A percentile compares a stretch with the other conserved stretches of the same genome.
Evolutionary conservation across 192 early-diverging fungal species (phyloP).

Genomic region (Funneliformis geosporum): DNA sequence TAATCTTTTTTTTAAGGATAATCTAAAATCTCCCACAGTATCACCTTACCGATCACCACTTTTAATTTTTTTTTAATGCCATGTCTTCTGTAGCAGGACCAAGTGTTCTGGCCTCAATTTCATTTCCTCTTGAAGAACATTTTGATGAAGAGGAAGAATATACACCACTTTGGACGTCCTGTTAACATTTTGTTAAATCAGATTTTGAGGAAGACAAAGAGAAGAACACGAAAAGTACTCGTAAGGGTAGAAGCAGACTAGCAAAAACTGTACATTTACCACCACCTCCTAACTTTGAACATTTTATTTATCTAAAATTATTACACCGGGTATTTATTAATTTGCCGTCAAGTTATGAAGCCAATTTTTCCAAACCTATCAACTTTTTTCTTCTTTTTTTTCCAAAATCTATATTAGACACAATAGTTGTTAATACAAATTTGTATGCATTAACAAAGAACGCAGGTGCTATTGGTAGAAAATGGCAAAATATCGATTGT

Average conservation of each 20-base stretch:
- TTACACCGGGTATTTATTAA: conserved; percentile 1
- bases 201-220: not conserved
- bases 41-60: too few relatives aligned
- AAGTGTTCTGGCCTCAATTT: not conserved
- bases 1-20: not conserved
- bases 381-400: conserved; percentile 1
- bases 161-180: not conserved
- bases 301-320: not conserved
- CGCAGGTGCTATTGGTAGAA: not conserved
- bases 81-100: not conserved
- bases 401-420: not conserved
- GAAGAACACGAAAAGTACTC: not conserved
- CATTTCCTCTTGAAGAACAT: not conserved
- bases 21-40: too few relatives aligned
- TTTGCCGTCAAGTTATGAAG: not conserved
- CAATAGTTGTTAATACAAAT: not conserved
- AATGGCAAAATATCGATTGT: not conserved
- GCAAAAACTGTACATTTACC: not conserved
- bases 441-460: not conserved
- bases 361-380: not conserved
- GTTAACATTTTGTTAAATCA: too few relatives aligned
- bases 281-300: conserved; percentile 6
- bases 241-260: not conserved
- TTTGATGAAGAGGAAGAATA: not conserved
- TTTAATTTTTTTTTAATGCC: not conserved